Conservation (phyloP, 2,329 filamentous ascomycete species). For the Fusarium mexicanum region DNA sequence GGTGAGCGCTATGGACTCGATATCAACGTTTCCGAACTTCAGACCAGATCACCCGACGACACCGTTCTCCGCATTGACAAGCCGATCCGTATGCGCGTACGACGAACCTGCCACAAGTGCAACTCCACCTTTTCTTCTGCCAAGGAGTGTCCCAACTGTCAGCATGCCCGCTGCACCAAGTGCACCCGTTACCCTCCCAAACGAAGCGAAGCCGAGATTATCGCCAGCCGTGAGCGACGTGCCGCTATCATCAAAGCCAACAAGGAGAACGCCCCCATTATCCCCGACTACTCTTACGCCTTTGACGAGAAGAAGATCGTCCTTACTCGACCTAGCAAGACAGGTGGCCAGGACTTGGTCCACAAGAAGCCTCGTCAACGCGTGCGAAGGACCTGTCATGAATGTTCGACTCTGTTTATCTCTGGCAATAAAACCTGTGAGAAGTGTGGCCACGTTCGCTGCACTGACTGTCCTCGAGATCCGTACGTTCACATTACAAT, state of each 20-base stretch:
- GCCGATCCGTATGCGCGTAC: conserved; percentile 80
- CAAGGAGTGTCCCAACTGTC: conserved; percentile 79
- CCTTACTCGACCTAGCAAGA: conserved; percentile 71
- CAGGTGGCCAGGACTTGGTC: conserved; percentile 75
- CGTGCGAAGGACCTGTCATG: conserved; percentile 79
- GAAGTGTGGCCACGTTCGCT: conserved; percentile 76
- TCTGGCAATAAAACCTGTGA: conserved; percentile 70
- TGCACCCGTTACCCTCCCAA: conserved; percentile 80
- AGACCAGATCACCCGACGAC: conserved; percentile 59
- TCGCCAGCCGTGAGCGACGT: conserved; percentile 62
- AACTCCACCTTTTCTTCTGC: conserved; percentile 76
- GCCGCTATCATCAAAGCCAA: conserved; percentile 63
- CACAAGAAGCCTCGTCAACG: conserved; percentile 78
- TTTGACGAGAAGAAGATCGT: conserved; percentile 58
- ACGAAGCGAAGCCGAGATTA: conserved; percentile 65
- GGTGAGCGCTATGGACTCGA: conserved; percentile 65
- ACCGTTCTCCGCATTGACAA: conserved; percentile 74
- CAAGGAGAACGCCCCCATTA: conserved; percentile 64
- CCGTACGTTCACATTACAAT: conserved; percentile 67
- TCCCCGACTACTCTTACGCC: conserved; percentile 60
- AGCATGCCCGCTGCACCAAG: conserved; percentile 82
- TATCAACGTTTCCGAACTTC: conserved; percentile 64
- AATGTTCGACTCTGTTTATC: conserved; percentile 72
- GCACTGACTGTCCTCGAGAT: conserved; percentile 82
- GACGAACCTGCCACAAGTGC: conserved; percentile 84